phyloP scores from a whole-genome alignment of 139 green algal genomes.

The Volvox africanus region DNA sequence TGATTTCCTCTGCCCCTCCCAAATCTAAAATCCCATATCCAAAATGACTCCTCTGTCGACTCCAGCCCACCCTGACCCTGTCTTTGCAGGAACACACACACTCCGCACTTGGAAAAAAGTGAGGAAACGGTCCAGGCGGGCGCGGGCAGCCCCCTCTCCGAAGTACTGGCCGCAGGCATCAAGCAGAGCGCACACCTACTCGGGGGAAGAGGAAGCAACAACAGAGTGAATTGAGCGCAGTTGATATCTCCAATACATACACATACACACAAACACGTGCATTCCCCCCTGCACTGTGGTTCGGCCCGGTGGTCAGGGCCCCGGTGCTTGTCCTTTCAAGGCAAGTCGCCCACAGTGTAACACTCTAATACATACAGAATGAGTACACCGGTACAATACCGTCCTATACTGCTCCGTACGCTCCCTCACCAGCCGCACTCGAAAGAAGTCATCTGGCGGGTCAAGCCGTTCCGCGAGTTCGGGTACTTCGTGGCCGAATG shows the following conservation, averaged over 20 bases:
- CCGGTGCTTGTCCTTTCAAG: too few species aligned
- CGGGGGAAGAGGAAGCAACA: not conserved
- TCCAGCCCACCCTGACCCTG: too few species aligned
- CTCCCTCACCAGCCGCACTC: slow-evolving; percentile 60
- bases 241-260: too few species aligned
- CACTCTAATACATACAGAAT: too few species aligned
- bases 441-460: slow-evolving; percentile 68
- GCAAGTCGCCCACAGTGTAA: too few species aligned
- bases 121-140: slow-evolving; percentile 91
- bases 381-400: too few species aligned
- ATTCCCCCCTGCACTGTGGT: not conserved
- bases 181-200: slow-evolving; percentile 84
- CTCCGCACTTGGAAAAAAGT: slow-evolving; percentile 83
- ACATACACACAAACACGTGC: not conserved
- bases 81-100: not conserved
- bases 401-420: too few species aligned
- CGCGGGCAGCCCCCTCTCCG: slow-evolving; percentile 69
- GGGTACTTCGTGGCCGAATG: slow-evolving; percentile 73
- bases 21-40: too few species aligned
- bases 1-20: too few species aligned
- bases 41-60: too few species aligned
- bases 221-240: too few species aligned
- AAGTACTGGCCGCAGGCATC: slow-evolving; percentile 92
- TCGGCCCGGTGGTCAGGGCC: too few species aligned
- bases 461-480: slow-evolving; percentile 57